Base-by-base conservation (phyloP, 805 yeast genomes). In the Starmerella khaoyaiensis region DNA sequence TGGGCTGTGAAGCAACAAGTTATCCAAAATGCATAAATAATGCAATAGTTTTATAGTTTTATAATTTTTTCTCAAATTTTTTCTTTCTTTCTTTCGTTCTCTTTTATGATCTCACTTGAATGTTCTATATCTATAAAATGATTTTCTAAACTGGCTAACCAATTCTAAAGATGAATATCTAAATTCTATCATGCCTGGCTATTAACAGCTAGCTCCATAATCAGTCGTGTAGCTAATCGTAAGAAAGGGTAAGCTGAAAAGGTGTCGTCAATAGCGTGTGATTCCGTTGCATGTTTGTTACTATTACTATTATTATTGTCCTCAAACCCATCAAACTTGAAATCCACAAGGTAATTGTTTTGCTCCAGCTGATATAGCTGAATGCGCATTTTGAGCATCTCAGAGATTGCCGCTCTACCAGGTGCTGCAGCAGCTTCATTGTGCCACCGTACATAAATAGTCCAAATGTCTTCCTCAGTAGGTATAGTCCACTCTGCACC, bases 401-500 rank as follows among this genome's bases (percentile, higher is more conserved):
- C 93, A 7, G 50, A 47, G 16, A 44, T 49, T 47, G 59, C 26
- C 34, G 45, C 31, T 15, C 46, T 27, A 20, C 29, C 39, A 9
- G 33, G 32, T 5, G 40, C 34, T 11, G 43, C 37, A 23, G 29
- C 36, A 17, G 45, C 26, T 11, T 44, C 51, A 39, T 83, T 84
- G 59, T 71, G 77, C 97, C 97, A 90, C 50, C 96, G 74, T 14
- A 87, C 96, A 48, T 82, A 71, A 40, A 87, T 87, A 1, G 95
- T 87, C 97, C 97, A 87, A 35, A 84, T 64, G 52, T 86, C 95
- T 52, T 86, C 95, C 50, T 86, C 94, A 0, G 86, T 72, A 5
- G 97, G 96, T 50, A 78, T 76, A 8, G 90, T 81, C 97, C 97
- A 90, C 58, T 90, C 96, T 0, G 97, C 97, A 1, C 95, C 96